Base-by-base conservation (phyloP, 129 eudicot genomes). In the Calendula officinalis region DNA sequence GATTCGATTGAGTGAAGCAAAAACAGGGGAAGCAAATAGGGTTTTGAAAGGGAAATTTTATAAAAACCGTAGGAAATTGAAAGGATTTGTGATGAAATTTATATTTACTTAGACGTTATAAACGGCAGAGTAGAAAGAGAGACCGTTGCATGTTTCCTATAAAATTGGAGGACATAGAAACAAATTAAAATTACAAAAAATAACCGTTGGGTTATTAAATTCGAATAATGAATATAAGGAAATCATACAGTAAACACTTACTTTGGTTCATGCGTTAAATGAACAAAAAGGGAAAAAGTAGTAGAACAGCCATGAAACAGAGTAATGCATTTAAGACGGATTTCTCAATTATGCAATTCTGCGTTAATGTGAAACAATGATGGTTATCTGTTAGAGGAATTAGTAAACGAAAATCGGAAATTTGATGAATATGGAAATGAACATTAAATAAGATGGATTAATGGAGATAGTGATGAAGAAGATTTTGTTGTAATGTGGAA, bases 151-250 rank as follows among this genome's bases (percentile, higher is more conserved):
- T 22, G 33, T 38, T 38, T 49, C 68, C 75, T 15, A 60, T 30
- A 60, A 70, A 60, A 9, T 22, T 44, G 74, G 68, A 32, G 13
- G 27, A 60, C 3, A 16, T 22, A 33, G 6, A 12, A 54, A 1
- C 13, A 55, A 68, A 55, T 32, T n/a, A 39, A 60, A 70, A 22
- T n/a, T 27, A 0, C 7, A 16, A 47, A 27, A 47, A 48, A 61
- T 70, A 70, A 70, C 68, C 35, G 75, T 60, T 68, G 22, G 6
- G 56, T 15, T 22, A 14, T 44, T 40, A 22, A 58, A 16, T 49
- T 1, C 4, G 27, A 40, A 11, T 47, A 8, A 0, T 7, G 45
- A 14, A 33, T 3, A 33, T 6, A 69, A 46, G 14, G 15, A 38
- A 70, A 60, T 22, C 0, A 7, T 37, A 32, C 16, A 48, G 40